Evolutionary conservation across 306 rosid species (phyloP), one percentile per base, ranked within the genome.

Genomic region (Dicorynia guianensis): DNA sequence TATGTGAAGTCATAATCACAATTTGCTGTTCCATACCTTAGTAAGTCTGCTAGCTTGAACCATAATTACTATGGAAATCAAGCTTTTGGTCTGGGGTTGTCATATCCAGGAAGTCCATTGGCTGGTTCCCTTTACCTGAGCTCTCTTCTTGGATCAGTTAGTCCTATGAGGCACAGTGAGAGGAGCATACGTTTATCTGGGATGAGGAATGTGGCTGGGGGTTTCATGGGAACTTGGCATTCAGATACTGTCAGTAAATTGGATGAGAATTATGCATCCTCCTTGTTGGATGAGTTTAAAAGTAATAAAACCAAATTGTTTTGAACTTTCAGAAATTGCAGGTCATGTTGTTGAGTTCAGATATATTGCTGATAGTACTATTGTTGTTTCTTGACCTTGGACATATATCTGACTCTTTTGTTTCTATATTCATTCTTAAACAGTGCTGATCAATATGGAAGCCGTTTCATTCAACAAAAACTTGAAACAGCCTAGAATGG

Each of bases 371-470:
- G 40, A 34, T 65, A 54, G 54, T 12, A 38, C 54, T 63, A 35
- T 61, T 82, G 61, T 72, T 81, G 42, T 40, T 75, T 64, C 56
- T 47, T 30, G 49, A 62, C 56, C 39, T 76, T 54, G 15, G 67
- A 46, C 42, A 53, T 59, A 67, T 64, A 61, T 53, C 71, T 76
- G 67, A 84, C 74, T 67, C 67, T 0, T 20, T 8, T 5, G 10
- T 5, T 5, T 36, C 38, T 8, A 13, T 35, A 7, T 60, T 67
- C 56, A 14, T 54, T 70, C 15, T 50, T 80, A 74, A 75, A 76
- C 93, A 93, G 98, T 78, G 87, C 96, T 54, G 98, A 91, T 72
- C 98, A 93, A 68, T 93, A 93, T 62, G 98, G 98, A 70, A 93
- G 98, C 80, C 92, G 98, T 19, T 93, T 91, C 83, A 93, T 93